Evolutionary conservation across 139 green algal species (phyloP), one percentile per base, ranked within the genome.

Genomic region (Microglena sp.): DNA sequence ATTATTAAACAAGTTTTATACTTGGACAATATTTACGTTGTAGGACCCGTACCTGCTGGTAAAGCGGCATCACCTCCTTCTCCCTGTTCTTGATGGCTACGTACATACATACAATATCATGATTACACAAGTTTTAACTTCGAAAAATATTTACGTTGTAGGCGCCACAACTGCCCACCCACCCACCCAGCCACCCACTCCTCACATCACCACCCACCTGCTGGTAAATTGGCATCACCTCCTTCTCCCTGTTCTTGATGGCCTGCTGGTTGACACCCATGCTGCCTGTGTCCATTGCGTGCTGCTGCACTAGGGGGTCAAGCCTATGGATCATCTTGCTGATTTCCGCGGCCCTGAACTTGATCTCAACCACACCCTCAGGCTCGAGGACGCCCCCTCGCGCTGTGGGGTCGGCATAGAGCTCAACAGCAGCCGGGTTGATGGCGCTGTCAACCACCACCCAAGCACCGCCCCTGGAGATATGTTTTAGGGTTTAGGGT

Each of bases 311-410:
- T 8, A 35, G 30, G 33, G 58, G 58, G 34, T 65, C 58, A 6
- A 65, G 82, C 65, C 90, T 83, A 67, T 92, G 84, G 90, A 99
- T 97, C 35, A 84, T 78, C 8, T 73, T 64, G 1, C 94, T 33
- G 28, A 98, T 79, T 62, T 97, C 88, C 0, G 73, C 66, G 2
- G 61, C 62, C 5, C 90, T 73, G 85, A 93, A 99, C 82, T 99
- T 99, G 76, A 99, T 98, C 77, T 99, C 94, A 36, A 97, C 91
- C 46, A 97, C 83, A 32, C 92, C 94, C 66, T 97, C 89, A 0
- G 94, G 90, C 81, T 99, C 94, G 45, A 99, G 82, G 28, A 99
- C 92, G 5, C 85, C 90, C 4, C 94, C 94, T 29, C 55, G 45
- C 31, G 84, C 83, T 28, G 57, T 76, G 21, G 77, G 77, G 67